Evolutionary conservation across 2,329 filamentous ascomycete genomes (phyloP).

Genomic region (Coccinonectria pachysandricola): DNA sequence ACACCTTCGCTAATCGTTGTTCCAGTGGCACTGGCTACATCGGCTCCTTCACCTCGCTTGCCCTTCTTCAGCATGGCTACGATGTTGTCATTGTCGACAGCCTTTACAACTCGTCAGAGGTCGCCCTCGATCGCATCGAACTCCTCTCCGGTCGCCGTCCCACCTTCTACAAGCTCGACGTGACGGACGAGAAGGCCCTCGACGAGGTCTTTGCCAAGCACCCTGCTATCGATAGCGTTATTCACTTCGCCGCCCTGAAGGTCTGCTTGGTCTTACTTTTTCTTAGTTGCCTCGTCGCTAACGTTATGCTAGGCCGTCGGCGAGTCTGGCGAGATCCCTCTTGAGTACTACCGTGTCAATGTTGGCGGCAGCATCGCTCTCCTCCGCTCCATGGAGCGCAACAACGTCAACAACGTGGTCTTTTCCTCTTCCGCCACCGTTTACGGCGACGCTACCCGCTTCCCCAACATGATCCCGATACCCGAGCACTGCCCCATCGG

Average conservation of each 20-base stretch:
- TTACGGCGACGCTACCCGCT: conserved; percentile 93
- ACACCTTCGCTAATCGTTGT: conserved; percentile 4
- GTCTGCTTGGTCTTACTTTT: conserved; percentile 31
- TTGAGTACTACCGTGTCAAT: conserved; percentile 97
- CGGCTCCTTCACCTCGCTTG: conserved; percentile 89
- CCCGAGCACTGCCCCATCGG: conserved; percentile 93
- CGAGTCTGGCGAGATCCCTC: conserved; percentile 84
- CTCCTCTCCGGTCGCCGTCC: conserved; percentile 83
- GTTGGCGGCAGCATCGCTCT: conserved; percentile 86
- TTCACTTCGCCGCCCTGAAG: conserved; percentile 98
- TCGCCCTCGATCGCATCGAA: conserved; percentile 90
- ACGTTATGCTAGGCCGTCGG: conserved; percentile 66
- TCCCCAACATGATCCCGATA: conserved; percentile 97
- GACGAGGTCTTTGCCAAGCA: conserved; percentile 83
- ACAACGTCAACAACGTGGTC: conserved; percentile 93
- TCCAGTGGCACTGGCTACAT: conserved; percentile 95
- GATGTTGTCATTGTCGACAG: conserved; percentile 95
- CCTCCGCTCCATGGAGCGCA: conserved; percentile 73
- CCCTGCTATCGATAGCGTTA: conserved; percentile 92
- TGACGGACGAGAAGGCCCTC: conserved; percentile 74
- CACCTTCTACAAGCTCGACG: conserved; percentile 73
- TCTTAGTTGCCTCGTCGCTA: conserved; percentile 2
- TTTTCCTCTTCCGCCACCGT: conserved; percentile 98
- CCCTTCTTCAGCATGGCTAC: conserved; percentile 88
- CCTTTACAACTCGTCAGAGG: conserved; percentile 91